Base-by-base conservation (phyloP, 306 rosid genomes). In the Parietaria judaica region DNA sequence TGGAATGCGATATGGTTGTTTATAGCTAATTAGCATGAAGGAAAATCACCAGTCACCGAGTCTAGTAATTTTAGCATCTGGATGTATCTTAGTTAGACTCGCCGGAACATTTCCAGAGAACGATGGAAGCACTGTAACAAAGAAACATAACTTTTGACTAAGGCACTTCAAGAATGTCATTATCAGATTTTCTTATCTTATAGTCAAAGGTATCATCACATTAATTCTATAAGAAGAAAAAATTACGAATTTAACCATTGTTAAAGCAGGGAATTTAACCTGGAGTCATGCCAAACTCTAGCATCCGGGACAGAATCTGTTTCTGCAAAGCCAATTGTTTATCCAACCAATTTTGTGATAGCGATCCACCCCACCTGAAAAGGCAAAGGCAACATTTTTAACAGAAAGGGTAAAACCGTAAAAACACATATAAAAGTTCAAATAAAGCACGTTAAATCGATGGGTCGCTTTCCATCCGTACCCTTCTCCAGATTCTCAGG, bases 261-360 rank as follows among this genome's bases (percentile, higher is more conserved):
- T 11, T 45, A 44, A 36, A 71, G 60, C 54, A 34, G 17, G 46
- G 5, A 54, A 31, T 45, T 54, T 63, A 66, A 91, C 98, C 96
- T 76, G 98, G 98, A 66, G 98, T 88, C 98, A 91, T 91, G 75
- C 98, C 98, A 54, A 91, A 80, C 76, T 88, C 95, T 60, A 82
- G 79, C 96, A 91, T 88, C 64, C 90, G 84, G 56, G 86, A 71
- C 56, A 91, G 51, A 69, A 91, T 83, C 70, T 69, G 88, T 75
- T 83, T 85, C 73, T 88, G 96, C 68, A 91, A 80, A 71, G 58
- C 58, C 80, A 88, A 79, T 63, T 91, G 98, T 54, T 85, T 83
- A 74, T 85, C 95, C 63, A 91, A 76, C 98, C 98, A 91, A 78
- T 77, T 83, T 76, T 88, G 89, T 47, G 96, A 74, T 82, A 91